Conservation (phyloP, 2,329 filamentous ascomycete genomes). For the Trichoderma breve region DNA sequence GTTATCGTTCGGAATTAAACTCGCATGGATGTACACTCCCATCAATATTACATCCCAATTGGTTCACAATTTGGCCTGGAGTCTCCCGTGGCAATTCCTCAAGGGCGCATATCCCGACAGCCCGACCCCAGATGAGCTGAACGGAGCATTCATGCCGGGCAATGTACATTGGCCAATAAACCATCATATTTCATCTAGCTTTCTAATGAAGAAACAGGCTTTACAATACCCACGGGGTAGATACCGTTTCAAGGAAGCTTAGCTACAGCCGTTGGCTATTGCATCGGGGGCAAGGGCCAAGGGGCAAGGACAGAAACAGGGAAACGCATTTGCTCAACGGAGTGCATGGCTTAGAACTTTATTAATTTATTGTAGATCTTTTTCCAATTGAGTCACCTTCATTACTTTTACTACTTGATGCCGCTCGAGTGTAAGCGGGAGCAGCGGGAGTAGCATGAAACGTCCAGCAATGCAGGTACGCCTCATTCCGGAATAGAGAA, state of each 20-base stretch:
- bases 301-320: not conserved
- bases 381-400: not conserved
- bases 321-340: not conserved
- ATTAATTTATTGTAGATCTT: not conserved
- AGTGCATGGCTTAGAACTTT: not conserved
- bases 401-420: not conserved
- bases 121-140: not conserved
- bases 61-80: not conserved
- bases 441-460: not conserved
- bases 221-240: not conserved
- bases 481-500: not conserved
- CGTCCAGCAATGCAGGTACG: not conserved
- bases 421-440: not conserved
- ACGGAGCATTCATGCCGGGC: not conserved
- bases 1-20: not conserved
- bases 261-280: not conserved
- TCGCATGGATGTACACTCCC: not conserved
- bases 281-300: not conserved
- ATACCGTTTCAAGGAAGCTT: not conserved
- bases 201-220: not conserved
- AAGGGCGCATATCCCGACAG: not conserved
- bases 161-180: not conserved
- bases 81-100: not conserved
- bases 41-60: not conserved
- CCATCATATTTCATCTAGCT: not conserved